Percentiles rank a stretch among this genome's conserved stretches.
Conservation (phyloP, 179 eudicot species). For the Monotropa hypopitys region DNA sequence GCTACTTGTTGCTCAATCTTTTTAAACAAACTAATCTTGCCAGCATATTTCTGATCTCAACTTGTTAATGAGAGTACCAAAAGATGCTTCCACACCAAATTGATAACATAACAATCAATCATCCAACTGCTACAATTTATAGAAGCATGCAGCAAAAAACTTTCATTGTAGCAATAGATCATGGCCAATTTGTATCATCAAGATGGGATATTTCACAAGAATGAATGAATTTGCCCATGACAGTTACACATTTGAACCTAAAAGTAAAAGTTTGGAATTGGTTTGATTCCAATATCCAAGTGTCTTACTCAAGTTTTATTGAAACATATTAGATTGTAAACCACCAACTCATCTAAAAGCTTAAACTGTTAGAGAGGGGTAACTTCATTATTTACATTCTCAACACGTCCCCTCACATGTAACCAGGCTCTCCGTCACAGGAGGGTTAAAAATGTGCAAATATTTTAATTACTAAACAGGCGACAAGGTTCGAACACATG, state of each 20-base stretch:
- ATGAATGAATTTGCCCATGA: neutral
- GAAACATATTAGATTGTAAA: no score
- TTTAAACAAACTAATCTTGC: neutral
- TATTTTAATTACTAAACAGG: no score
- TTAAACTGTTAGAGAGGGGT: no score
- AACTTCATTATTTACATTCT: no score
- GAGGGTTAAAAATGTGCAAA: no score
- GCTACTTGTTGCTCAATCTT: neutral
- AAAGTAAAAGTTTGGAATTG: neutral
- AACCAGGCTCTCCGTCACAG: no score
- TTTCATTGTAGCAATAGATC: neutral
- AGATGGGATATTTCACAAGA: neutral
- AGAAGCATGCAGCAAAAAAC: neutral
- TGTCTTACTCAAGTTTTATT: neutral
- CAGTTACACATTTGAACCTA: neutral
- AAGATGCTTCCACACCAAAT: neutral
- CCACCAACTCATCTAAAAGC: no score
- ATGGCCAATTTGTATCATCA: neutral
- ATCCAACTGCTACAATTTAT: neutral
- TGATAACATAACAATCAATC: neutral
- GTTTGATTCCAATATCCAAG: neutral
- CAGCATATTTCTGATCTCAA: neutral
- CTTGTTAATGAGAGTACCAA: neutral
- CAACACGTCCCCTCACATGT: no score
- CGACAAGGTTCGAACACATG: no score